Evolutionary conservation across 2,329 filamentous ascomycete species (phyloP).

Genomic region (Fonsecaea pugnacius): DNA sequence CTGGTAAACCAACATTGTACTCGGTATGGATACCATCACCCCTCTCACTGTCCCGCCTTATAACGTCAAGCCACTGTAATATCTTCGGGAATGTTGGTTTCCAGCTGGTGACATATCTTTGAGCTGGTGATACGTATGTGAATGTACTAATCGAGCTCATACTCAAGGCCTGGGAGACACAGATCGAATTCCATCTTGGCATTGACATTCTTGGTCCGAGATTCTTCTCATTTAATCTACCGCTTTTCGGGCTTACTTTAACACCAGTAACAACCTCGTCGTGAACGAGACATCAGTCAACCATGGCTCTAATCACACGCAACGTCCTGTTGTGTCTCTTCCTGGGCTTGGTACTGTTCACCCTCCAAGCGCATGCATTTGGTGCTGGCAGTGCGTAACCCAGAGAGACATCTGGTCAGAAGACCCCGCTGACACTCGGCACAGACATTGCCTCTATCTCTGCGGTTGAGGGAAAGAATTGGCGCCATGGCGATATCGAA

Average conservation of each 20-base stretch:
- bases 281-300: background rate
- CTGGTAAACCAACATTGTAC: background rate
- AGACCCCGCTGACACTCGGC: background rate
- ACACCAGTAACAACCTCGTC: background rate
- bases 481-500: constrained; percentile 71
- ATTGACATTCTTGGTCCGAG: background rate
- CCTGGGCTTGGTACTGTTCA: constrained; percentile 46
- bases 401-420: background rate
- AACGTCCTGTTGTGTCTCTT: constrained; percentile 38
- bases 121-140: background rate
- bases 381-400: constrained; percentile 50
- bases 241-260: background rate
- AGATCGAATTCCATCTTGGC: background rate
- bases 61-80: background rate
- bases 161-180: background rate
- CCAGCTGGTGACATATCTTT: background rate
- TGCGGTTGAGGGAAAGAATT: constrained; percentile 56
- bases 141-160: background rate
- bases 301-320: constrained; percentile 30
- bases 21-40: background rate
- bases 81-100: background rate
- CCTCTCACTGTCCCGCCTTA: background rate
- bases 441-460: constrained; percentile 56
- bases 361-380: constrained; percentile 48
- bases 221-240: background rate